phyloP scores from a whole-genome alignment of 2,329 filamentous ascomycete genomes.

The Scedosporium aurantiacum region DNA sequence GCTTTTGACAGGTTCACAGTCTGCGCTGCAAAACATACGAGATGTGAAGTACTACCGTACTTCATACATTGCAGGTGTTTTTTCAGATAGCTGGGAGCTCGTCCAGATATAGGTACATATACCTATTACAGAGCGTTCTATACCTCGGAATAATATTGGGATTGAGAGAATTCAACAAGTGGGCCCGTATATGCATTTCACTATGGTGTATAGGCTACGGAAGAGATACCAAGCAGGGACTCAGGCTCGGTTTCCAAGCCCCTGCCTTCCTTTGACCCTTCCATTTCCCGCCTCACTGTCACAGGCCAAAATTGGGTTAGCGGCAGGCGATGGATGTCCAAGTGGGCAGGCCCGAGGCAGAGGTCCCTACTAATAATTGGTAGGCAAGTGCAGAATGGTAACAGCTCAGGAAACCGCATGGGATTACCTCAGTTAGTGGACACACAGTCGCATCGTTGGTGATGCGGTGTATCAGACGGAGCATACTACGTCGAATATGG shows the following conservation, averaged over 20 bases:
- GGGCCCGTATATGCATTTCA: too few species aligned
- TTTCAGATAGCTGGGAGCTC: too few species aligned
- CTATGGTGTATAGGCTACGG: neutral
- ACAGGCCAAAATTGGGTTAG: neutral
- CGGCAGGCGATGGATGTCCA: neutral
- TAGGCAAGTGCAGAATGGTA: neutral
- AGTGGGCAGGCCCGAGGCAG: neutral
- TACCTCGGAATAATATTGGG: too few species aligned
- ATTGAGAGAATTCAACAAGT: too few species aligned
- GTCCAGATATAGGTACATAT: too few species aligned
- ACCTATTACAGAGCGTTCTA: too few species aligned
- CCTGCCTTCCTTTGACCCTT: neutral
- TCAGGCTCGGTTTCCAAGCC: neutral
- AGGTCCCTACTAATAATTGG: neutral
- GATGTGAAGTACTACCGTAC: too few species aligned
- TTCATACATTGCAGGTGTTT: too few species aligned
- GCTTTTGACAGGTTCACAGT: too few species aligned
- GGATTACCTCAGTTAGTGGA: neutral
- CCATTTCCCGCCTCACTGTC: neutral
- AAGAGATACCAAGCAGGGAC: neutral
- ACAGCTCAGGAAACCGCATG: neutral
- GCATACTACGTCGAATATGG: neutral
- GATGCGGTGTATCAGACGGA: too few species aligned
- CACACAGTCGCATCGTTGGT: too few species aligned
- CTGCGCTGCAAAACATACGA: too few species aligned